These are phyloP conservation scores for Solanum sitiens DNA, from an alignment of 257 asterid species.

Conservation along the genomic window DNA sequence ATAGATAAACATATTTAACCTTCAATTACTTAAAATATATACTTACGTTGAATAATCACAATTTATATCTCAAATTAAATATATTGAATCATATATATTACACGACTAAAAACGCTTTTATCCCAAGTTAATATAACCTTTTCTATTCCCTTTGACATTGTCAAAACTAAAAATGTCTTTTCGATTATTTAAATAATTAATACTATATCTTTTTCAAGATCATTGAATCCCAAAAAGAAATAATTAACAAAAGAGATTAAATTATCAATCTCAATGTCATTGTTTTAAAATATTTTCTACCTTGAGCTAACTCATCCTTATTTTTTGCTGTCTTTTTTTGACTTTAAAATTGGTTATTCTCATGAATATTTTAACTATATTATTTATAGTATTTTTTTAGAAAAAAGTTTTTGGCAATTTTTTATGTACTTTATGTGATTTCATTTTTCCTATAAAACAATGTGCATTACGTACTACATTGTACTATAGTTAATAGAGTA, in stretches of 20 bases:
- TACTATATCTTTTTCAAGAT: not conserved
- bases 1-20: not conserved
- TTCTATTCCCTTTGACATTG: not conserved
- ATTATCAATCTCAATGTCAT: not conserved
- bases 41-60: not conserved
- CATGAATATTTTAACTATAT: not conserved
- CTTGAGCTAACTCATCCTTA: not conserved
- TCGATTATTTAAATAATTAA: not conserved
- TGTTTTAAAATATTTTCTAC: not conserved
- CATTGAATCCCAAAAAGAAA: not conserved
- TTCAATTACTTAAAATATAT: too few species aligned
- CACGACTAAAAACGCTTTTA: not conserved
- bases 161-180: not conserved
- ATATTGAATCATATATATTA: not conserved
- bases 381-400: not conserved
- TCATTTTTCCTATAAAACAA: not conserved
- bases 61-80: too few species aligned
- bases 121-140: not conserved
- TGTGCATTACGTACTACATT: not conserved
- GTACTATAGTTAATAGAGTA: not conserved
- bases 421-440: not conserved
- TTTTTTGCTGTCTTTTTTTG: not conserved
- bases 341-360: not conserved
- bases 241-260: not conserved
- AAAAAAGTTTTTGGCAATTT: not conserved